Percentiles rank a stretch among this genome's conserved stretches.
phyloP scores from a whole-genome alignment of 805 yeast species.

The Scheffersomyces lignosus region DNA sequence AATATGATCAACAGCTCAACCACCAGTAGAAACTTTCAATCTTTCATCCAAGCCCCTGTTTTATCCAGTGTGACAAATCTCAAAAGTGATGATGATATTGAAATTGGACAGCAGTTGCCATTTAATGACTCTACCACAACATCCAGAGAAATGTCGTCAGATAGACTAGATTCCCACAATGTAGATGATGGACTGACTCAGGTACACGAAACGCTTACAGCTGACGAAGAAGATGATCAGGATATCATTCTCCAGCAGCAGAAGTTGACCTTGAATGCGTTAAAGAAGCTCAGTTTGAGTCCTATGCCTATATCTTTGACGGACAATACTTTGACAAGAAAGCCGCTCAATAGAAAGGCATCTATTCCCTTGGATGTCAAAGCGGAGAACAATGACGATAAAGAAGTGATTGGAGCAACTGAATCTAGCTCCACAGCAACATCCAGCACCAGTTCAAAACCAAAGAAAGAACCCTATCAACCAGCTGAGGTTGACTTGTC shows the following conservation, averaged over 20 bases:
- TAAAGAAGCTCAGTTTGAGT: conserved; percentile 42
- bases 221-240: conserved; percentile 25
- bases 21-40: conserved; percentile 36
- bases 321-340: conserved; percentile 18
- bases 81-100: conserved; percentile 30
- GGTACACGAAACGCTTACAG: conserved; percentile 2
- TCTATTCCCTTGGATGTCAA: not conserved
- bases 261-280: conserved; percentile 41
- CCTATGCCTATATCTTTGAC: conserved; percentile 37
- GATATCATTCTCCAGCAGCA: conserved; percentile 43
- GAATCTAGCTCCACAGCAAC: not conserved
- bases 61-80: conserved; percentile 36
- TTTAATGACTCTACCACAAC: conserved; percentile 23
- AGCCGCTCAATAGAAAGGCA: not conserved
- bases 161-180: too few species aligned
- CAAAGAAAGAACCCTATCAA: conserved; percentile 33
- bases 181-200: too few species aligned
- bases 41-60: conserved; percentile 48
- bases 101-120: conserved; percentile 44
- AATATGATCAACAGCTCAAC: conserved; percentile 9
- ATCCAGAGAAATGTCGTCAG: not conserved
- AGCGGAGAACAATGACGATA: not conserved
- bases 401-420: not conserved
- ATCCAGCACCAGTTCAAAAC: not conserved
- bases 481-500: conserved; percentile 49